Percentiles rank a stretch among this genome's conserved stretches.
phyloP scores from a whole-genome alignment of 257 asterid genomes.

The Agastache rugosa region DNA sequence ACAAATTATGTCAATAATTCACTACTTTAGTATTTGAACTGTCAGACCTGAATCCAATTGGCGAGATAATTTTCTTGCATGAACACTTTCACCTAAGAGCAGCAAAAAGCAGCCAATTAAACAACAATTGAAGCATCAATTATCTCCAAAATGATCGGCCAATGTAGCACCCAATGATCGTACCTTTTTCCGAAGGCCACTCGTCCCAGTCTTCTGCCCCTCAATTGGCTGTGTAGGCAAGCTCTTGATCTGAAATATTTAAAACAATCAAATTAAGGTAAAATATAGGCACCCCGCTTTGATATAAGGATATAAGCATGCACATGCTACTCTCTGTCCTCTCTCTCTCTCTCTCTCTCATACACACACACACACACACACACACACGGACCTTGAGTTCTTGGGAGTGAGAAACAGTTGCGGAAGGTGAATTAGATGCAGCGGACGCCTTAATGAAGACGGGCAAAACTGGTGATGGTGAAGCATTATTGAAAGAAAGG shows the following conservation, averaged over 20 bases:
- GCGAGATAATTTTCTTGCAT: conserved; percentile 90
- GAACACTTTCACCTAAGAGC: conserved; percentile 79
- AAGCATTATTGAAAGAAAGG: conserved; percentile 38
- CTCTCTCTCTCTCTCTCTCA: not conserved
- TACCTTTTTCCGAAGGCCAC: conserved; percentile 98
- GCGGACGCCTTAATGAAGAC: conserved; percentile 54
- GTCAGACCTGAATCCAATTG: conserved; percentile 96
- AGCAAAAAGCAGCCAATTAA: conserved; percentile 36
- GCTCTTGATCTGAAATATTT: conserved; percentile 56
- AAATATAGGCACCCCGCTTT: conserved; percentile 11
- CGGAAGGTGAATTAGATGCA: conserved; percentile 56
- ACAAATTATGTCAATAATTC: conserved; percentile 20
- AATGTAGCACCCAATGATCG: conserved; percentile 29
- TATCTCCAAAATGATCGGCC: conserved; percentile 20
- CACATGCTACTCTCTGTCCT: not conserved
- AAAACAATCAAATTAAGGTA: conserved; percentile 11
- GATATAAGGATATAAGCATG: conserved; percentile 11
- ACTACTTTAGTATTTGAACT: conserved; percentile 23
- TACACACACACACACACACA: not conserved
- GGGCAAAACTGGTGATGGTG: conserved; percentile 28
- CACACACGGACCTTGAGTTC: conserved; percentile 60
- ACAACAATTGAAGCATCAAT: conserved; percentile 22
- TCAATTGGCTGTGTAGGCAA: conserved; percentile 83
- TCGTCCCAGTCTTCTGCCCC: conserved; percentile 97
- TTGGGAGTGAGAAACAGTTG: conserved; percentile 59